Base-by-base conservation (phyloP, 1,284 basidiomycete genomes). In the Stygiomarasmius scandens region DNA sequence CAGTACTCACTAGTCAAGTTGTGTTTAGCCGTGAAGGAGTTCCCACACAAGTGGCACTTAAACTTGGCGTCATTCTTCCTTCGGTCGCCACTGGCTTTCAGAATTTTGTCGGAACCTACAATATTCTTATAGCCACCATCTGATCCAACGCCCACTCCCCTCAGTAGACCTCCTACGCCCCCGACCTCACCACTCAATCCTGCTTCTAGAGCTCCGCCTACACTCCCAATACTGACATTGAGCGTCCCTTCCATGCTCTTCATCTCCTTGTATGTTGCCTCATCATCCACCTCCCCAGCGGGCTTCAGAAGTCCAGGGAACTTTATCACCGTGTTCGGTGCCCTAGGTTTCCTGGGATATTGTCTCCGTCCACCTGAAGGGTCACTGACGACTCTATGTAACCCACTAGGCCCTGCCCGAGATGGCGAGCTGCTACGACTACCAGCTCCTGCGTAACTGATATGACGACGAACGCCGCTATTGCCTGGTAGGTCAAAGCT, bases 41-140 rank as follows among this genome's bases (percentile, higher is more conserved):
- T 49, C n/a, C 32, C 34, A 20, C 55, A 57, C 23, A 52, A 38
- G 1, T 47, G 41, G 29, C 55, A 57, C 19, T 47, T 46, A 22
- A 57, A 57, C 24, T 57, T 57, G 16, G 55, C 32, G 43, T 57
- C 55, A n/a, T 57, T 57, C 55, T 57, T 57, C 6, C 55, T 41
- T 2, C 55, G 27, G 6, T 36, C 23, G 20, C 38, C 41, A 32
- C 55, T 57, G 2, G 55, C 55, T n/a, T 52, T 45, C 22, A 57
- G 43, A 12, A 57, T 57, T 44, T 57, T 57, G 43, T 52, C 50
- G 2, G 55, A 57, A 2, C 55, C 55, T 9, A 57, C 50, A 10
- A 52, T 41, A 10, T 49, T 22, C 27, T 57, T 57, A 34, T 51
- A 57, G 16, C 38, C 38, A 5, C 29, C 29, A 5, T 32, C 29